Evolutionary conservation across 2,329 filamentous ascomycete genomes (phyloP).

Genomic region (Stemphylium vesicarium): DNA sequence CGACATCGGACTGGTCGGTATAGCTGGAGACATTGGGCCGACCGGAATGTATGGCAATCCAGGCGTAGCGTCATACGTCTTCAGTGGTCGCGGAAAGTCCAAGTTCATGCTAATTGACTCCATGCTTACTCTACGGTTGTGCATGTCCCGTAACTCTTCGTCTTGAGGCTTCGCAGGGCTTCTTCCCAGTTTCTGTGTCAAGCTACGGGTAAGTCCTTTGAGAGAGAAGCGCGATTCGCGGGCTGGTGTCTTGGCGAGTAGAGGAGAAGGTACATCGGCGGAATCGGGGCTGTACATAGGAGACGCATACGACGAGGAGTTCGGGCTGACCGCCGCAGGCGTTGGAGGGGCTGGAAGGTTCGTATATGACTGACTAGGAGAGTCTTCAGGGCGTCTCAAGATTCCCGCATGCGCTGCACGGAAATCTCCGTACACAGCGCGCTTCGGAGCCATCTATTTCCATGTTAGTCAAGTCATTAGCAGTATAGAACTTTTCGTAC

Average conservation of each 20-base stretch:
- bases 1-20: conserved; percentile 19
- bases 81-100: conserved; percentile 27
- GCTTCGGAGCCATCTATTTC: conserved; percentile 41
- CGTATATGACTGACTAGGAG: conserved; percentile 14
- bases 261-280: conserved; percentile 26
- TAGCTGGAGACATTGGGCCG: conserved; percentile 25
- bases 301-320: conserved; percentile 36
- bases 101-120: conserved; percentile 22
- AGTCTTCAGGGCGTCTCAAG: conserved; percentile 26
- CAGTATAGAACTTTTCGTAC: conserved; percentile 6
- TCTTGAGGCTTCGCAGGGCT: conserved; percentile 15
- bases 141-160: conserved; percentile 36
- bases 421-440: conserved; percentile 40
- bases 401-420: conserved; percentile 41
- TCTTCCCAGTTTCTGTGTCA: conserved; percentile 36
- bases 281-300: conserved; percentile 36
- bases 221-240: conserved; percentile 41
- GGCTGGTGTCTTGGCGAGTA: conserved; percentile 21
- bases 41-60: conserved; percentile 27
- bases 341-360: conserved; percentile 34
- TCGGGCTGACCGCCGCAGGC: conserved; percentile 34
- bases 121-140: conserved; percentile 9
- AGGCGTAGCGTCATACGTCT: conserved; percentile 25
- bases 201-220: conserved; percentile 37
- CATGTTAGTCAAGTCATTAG: not conserved